A percentile compares a stretch with the other conserved stretches of the same genome.
Conservation (phyloP, 2,329 filamentous ascomycete species). For the Monosporascus sp. region DNA sequence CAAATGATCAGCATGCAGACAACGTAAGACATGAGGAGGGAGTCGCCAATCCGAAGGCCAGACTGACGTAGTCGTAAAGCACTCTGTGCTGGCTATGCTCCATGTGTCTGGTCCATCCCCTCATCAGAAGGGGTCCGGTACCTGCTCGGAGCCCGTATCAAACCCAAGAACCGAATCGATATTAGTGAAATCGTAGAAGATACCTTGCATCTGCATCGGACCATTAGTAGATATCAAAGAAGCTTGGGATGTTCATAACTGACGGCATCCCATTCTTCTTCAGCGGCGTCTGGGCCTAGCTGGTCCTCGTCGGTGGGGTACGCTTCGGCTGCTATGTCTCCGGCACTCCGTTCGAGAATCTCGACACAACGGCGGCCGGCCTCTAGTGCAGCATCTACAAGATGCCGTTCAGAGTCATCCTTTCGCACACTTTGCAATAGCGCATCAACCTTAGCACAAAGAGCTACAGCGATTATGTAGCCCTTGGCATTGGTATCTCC, state of each 20-base stretch:
- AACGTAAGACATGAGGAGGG: too few species aligned
- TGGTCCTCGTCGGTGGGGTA: slow-evolving; percentile 18
- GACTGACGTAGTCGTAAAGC: too few species aligned
- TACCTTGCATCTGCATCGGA: slow-evolving; percentile 9
- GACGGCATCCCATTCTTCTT: slow-evolving; percentile 35
- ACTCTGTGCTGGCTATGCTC: too few species aligned
- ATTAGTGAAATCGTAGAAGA: slow-evolving; percentile 20
- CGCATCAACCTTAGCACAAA: slow-evolving; percentile 38
- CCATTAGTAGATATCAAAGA: neutral
- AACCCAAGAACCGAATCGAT: slow-evolving; percentile 16
- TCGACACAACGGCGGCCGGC: slow-evolving; percentile 27
- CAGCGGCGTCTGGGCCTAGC: slow-evolving; percentile 18
- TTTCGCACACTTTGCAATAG: slow-evolving; percentile 31
- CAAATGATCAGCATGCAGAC: too few species aligned
- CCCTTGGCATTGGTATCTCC: slow-evolving; percentile 55
- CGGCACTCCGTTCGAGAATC: slow-evolving; percentile 28
- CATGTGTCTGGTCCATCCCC: too few species aligned
- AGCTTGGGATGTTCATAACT: slow-evolving; percentile 8
- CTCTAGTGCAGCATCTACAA: slow-evolving; percentile 35
- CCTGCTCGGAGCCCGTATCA: neutral
- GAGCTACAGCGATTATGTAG: slow-evolving; percentile 36
- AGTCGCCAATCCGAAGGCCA: too few species aligned
- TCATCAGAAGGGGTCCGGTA: neutral
- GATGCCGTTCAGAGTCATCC: slow-evolving; percentile 26
- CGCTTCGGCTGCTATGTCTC: slow-evolving; percentile 5